These are phyloP conservation scores for Nematocida sp. DNA, from an alignment of 371 early-diverging fungal genomes.

Conservation along the genomic window DNA sequence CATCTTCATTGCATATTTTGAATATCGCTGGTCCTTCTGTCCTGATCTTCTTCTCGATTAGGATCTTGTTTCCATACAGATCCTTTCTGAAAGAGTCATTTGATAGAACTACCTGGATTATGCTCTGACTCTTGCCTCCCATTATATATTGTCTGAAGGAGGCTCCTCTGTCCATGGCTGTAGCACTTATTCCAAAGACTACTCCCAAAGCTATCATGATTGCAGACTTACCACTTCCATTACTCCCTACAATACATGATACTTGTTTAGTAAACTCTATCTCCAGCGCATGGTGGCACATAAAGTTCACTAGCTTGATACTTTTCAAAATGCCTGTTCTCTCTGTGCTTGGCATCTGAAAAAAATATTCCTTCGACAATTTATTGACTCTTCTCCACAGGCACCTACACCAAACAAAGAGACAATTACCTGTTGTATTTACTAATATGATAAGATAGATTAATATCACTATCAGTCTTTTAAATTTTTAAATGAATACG, in stretches of 20 bases:
- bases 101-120: slow-evolving; percentile 40
- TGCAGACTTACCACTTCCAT: slow-evolving; percentile 65
- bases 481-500: slow-evolving; percentile 14
- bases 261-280: slow-evolving; percentile 58
- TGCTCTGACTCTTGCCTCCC: slow-evolving; percentile 48
- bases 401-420: not conserved
- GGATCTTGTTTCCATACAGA: slow-evolving; percentile 47
- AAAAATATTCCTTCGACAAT: not conserved
- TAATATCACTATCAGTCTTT: not conserved
- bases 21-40: slow-evolving; percentile 25
- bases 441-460: not conserved
- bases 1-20: slow-evolving; percentile 33
- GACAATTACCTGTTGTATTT: not conserved
- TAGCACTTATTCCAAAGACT: slow-evolving; percentile 61
- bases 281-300: slow-evolving; percentile 63
- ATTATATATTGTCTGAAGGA: slow-evolving; percentile 58
- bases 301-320: slow-evolving; percentile 63
- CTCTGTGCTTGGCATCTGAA: not conserved
- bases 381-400: not conserved
- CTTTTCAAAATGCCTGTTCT: slow-evolving; percentile 15
- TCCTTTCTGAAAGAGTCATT: slow-evolving; percentile 46
- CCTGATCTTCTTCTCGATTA: slow-evolving; percentile 57
- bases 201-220: slow-evolving; percentile 64
- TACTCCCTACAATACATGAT: slow-evolving; percentile 62
- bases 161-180: slow-evolving; percentile 58